Conservation (phyloP, 768 basidiomycete genomes). For the Tricholoma matsutake region DNA sequence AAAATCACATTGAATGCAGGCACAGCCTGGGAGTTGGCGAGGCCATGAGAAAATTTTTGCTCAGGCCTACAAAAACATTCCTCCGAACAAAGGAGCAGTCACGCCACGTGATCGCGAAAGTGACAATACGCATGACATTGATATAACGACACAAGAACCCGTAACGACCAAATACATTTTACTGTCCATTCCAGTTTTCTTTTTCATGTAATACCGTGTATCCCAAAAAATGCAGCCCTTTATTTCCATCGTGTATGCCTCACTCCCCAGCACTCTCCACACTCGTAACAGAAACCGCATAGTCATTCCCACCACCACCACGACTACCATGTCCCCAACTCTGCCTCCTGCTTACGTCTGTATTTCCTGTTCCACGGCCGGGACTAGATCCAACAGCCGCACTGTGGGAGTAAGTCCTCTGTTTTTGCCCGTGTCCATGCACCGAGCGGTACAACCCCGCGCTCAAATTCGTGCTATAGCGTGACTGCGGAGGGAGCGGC, state of each 20-base stretch:
- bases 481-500: conserved; percentile 12
- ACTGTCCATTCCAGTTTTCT: not conserved
- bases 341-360: not conserved
- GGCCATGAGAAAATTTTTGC: too few species aligned
- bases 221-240: not conserved
- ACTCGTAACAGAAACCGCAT: not conserved
- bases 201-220: too few species aligned
- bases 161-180: too few species aligned
- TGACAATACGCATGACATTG: too few species aligned
- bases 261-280: not conserved
- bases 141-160: too few species aligned
- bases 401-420: conserved; percentile 18
- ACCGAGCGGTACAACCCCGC: not conserved
- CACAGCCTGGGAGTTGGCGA: too few species aligned
- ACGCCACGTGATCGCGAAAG: too few species aligned
- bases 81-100: too few species aligned
- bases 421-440: conserved; percentile 14
- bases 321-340: not conserved
- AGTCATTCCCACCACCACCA: not conserved
- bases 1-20: too few species aligned
- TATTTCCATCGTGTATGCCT: not conserved
- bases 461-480: conserved; percentile 7
- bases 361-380: not conserved
- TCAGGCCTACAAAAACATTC: too few species aligned
- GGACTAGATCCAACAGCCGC: conserved; percentile 11